Conservation (phyloP, 1,139 yeast genomes). For the Geotrichum siamense region DNA sequence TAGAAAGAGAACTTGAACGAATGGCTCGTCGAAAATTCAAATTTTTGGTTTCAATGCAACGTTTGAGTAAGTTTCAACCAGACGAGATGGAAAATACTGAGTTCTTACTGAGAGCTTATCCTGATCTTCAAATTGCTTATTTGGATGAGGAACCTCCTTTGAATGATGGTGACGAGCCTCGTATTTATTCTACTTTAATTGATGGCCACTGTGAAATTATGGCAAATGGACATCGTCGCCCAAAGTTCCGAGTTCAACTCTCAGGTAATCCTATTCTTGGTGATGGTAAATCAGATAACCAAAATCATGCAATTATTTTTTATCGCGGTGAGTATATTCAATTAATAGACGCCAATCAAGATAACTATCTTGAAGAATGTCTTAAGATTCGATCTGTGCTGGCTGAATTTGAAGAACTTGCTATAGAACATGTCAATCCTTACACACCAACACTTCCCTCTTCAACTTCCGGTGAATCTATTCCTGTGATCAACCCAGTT, state of each 20-base stretch:
- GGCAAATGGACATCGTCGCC: slow-evolving; percentile 98
- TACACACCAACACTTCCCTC: slow-evolving; percentile 34
- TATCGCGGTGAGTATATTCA: slow-evolving; percentile 98
- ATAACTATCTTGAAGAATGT: slow-evolving; percentile 96
- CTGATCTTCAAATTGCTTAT: slow-evolving; percentile 96
- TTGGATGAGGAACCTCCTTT: slow-evolving; percentile 89
- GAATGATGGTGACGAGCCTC: slow-evolving; percentile 94
- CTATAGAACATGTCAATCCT: slow-evolving; percentile 45
- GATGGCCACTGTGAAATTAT: slow-evolving; percentile 98
- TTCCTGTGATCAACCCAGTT: slow-evolving; percentile 60
- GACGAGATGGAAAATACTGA: slow-evolving; percentile 98
- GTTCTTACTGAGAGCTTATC: slow-evolving; percentile 95
- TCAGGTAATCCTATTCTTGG: slow-evolving; percentile 99
- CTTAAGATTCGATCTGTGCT: slow-evolving; percentile 93
- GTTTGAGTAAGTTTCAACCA: slow-evolving; percentile 91
- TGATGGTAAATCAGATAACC: slow-evolving; percentile 99
- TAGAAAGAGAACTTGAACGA: slow-evolving; percentile 93
- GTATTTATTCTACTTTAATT: slow-evolving; percentile 90
- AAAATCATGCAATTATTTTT: slow-evolving; percentile 92
- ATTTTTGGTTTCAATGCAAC: slow-evolving; percentile 96
- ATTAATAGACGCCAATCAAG: slow-evolving; percentile 97
- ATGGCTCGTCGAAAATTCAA: slow-evolving; percentile 99
- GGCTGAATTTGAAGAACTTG: slow-evolving; percentile 96
- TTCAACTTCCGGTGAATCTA: slow-evolving; percentile 26
- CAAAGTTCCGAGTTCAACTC: slow-evolving; percentile 92